Conservation (phyloP, 352 stramenopile species). For the Thraustotheca clavata region DNA sequence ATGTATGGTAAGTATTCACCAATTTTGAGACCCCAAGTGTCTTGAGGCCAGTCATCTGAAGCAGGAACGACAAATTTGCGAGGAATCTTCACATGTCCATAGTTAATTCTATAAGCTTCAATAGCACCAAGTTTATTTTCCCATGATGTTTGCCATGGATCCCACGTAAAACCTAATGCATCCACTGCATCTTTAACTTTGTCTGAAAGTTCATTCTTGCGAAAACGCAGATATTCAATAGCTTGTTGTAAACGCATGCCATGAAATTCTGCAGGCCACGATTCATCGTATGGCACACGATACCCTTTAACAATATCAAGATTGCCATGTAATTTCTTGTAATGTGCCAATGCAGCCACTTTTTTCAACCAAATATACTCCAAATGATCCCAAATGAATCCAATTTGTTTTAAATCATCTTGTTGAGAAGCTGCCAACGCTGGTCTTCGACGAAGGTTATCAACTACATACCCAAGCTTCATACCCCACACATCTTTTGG, state of each 20-base stretch:
- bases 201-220: neutral
- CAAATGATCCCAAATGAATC: slow-evolving; percentile 56
- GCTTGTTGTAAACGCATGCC: neutral
- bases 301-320: neutral
- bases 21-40: slow-evolving; percentile 4
- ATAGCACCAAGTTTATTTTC: neutral
- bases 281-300: neutral
- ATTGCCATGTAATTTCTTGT: neutral
- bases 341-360: neutral
- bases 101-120: neutral
- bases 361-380: slow-evolving; percentile 6
- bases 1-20: neutral
- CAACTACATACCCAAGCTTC: slow-evolving; percentile 25
- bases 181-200: neutral
- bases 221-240: neutral
- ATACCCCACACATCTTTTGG: slow-evolving; percentile 1
- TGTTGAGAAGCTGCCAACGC: neutral
- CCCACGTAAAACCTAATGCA: neutral
- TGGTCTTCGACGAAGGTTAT: slow-evolving; percentile 60
- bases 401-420: slow-evolving; percentile 38
- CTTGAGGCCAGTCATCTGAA: slow-evolving; percentile 1
- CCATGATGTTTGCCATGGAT: neutral
- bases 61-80: slow-evolving; percentile 1
- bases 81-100: slow-evolving; percentile 7
- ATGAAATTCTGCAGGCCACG: neutral